A percentile compares a stretch with the other conserved stretches of the same genome.
Conservation (phyloP, 1,284 basidiomycete genomes). For the Boletus semigastroideus region DNA sequence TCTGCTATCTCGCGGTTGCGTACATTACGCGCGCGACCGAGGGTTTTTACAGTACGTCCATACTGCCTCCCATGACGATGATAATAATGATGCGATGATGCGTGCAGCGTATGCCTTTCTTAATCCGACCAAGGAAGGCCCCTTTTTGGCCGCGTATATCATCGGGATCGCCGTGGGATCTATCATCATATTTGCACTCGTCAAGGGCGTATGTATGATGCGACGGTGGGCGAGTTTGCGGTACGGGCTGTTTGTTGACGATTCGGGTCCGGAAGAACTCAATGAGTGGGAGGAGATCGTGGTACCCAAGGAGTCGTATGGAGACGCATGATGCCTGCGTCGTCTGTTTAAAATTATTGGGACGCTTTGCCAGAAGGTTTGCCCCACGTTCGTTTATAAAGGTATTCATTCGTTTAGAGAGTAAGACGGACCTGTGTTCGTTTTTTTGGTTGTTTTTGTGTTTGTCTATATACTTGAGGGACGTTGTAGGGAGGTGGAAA, state of each 20-base stretch:
- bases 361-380: too few species aligned
- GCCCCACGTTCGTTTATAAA: too few species aligned
- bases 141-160: slow-evolving; percentile 49
- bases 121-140: slow-evolving; percentile 37
- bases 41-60: slow-evolving; percentile 59
- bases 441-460: too few species aligned
- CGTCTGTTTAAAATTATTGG: too few species aligned
- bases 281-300: slow-evolving; percentile 30
- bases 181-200: slow-evolving; percentile 45
- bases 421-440: too few species aligned
- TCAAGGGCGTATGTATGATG: slow-evolving; percentile 36
- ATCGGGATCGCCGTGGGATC: slow-evolving; percentile 51
- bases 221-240: slow-evolving; percentile 28
- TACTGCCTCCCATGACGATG: background rate
- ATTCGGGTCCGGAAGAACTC: slow-evolving; percentile 11
- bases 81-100: background rate
- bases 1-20: slow-evolving; percentile 60
- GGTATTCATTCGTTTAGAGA: too few species aligned
- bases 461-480: too few species aligned
- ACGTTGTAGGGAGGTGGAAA: too few species aligned
- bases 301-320: background rate
- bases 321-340: background rate
- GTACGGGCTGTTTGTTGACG: slow-evolving; percentile 9
- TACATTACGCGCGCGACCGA: slow-evolving; percentile 62
- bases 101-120: slow-evolving; percentile 47